These are phyloP conservation scores for Sugiyamaella valdiviana DNA, from an alignment of 805 yeast species.

Conservation along the genomic window DNA sequence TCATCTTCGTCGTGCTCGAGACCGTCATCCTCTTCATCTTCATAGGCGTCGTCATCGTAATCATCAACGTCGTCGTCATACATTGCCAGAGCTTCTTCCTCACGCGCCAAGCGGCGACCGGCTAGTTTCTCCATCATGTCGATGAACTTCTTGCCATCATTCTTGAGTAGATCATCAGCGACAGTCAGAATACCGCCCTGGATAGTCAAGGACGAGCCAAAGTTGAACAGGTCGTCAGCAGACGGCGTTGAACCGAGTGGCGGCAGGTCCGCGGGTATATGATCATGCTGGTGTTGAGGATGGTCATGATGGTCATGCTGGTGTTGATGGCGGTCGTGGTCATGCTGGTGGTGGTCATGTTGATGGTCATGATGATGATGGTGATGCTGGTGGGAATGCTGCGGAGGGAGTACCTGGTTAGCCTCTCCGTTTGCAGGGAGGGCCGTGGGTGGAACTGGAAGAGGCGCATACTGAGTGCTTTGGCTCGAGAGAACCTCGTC, in stretches of 20 bases:
- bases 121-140: conserved; percentile 76
- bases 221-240: conserved; percentile 21
- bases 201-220: conserved; percentile 29
- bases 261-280: neutral
- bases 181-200: conserved; percentile 48
- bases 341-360: conserved; percentile 10
- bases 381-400: conserved; percentile 11
- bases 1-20: conserved; percentile 23
- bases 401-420: neutral
- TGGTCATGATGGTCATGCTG: conserved; percentile 11
- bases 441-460: neutral
- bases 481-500: conserved; percentile 1
- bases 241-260: neutral
- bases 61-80: conserved; percentile 12
- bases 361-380: conserved; percentile 13
- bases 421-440: neutral
- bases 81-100: conserved; percentile 25
- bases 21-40: conserved; percentile 16
- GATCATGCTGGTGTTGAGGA: conserved; percentile 8
- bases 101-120: conserved; percentile 40
- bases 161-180: conserved; percentile 73
- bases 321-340: conserved; percentile 11
- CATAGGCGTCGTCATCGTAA: conserved; percentile 19
- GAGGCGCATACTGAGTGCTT: neutral
- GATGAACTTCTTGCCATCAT: conserved; percentile 71